Conservation (phyloP, 805 yeast species). For the Saccharomycopsis sp. region DNA sequence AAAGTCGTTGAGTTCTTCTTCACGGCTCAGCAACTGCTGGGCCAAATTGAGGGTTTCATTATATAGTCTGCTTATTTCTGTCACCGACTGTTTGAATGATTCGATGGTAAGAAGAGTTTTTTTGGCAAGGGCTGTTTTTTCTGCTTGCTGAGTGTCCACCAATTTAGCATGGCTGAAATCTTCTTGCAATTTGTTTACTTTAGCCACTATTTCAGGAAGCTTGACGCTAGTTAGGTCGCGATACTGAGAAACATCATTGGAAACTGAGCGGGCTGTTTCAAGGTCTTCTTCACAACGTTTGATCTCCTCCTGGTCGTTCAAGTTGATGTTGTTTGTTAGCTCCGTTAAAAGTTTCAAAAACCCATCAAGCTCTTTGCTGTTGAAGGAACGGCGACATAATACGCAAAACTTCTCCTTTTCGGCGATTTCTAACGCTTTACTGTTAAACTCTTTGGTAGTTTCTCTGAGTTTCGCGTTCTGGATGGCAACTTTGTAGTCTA, state of each 20-base stretch:
- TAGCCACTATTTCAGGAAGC: conserved; percentile 16
- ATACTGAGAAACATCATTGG: conserved; percentile 7
- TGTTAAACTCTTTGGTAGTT: conserved; percentile 68
- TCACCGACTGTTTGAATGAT: conserved; percentile 25
- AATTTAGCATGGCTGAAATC: conserved; percentile 14
- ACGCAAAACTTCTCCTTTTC: conserved; percentile 52
- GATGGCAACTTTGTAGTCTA: conserved; percentile 50
- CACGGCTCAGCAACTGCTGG: conserved; percentile 27
- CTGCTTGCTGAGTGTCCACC: conserved; percentile 10
- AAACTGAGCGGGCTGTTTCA: conserved; percentile 13
- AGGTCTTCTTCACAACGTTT: conserved; percentile 27
- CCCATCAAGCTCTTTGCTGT: conserved; percentile 24
- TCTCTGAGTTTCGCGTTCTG: conserved; percentile 63
- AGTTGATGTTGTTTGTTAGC: conserved; percentile 12
- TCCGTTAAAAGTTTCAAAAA: conserved; percentile 19
- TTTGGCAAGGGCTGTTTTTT: background rate
- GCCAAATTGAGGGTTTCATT: conserved; percentile 29
- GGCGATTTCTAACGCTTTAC: conserved; percentile 62
- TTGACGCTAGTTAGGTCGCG: conserved; percentile 5
- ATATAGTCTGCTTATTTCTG: conserved; percentile 31
- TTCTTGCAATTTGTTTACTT: conserved; percentile 21
- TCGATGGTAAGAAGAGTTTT: conserved; percentile 3
- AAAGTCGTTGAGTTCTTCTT: conserved; percentile 31
- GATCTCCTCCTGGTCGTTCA: conserved; percentile 23
- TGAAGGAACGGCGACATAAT: conserved; percentile 65